Conservation (phyloP, 2,329 filamentous ascomycete genomes). For the Fulvia fulva region DNA sequence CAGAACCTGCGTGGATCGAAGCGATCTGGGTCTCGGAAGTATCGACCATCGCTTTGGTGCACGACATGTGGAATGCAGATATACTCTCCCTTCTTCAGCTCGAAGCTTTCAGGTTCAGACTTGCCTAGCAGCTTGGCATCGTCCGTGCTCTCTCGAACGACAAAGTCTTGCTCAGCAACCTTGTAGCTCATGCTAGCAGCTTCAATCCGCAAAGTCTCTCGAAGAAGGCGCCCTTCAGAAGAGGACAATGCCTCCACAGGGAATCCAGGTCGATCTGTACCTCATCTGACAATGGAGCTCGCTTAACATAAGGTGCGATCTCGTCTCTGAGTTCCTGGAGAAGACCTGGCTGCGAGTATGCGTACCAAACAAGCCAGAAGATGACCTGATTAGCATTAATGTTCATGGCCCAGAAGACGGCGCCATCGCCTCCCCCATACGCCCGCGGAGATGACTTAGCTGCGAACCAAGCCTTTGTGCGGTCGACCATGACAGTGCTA, state of each 20-base stretch:
- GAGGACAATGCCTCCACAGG: not conserved
- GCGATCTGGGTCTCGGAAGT: not conserved
- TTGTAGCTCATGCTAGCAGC: constrained; percentile 2
- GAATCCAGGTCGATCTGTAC: not conserved
- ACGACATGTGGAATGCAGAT: not conserved
- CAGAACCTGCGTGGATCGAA: not conserved
- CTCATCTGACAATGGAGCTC: not conserved
- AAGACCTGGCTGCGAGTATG: not conserved
- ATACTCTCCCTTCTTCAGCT: not conserved
- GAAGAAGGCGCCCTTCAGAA: constrained; percentile 2
- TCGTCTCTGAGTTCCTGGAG: not conserved
- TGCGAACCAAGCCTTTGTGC: not conserved
- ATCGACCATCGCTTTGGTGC: not conserved
- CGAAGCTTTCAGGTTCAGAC: not conserved
- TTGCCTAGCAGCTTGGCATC: not conserved
- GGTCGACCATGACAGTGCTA: not conserved
- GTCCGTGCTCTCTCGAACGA: not conserved
- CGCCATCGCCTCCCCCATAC: not conserved
- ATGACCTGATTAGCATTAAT: not conserved
- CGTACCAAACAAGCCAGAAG: not conserved
- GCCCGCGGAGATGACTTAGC: not conserved
- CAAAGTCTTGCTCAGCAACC: not conserved
- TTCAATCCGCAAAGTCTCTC: not conserved
- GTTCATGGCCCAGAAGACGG: constrained; percentile 1
- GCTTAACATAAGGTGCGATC: not conserved